Evolutionary conservation across 164 flowering plant species (phyloP).

Genomic region (Taxillus chinensis): DNA sequence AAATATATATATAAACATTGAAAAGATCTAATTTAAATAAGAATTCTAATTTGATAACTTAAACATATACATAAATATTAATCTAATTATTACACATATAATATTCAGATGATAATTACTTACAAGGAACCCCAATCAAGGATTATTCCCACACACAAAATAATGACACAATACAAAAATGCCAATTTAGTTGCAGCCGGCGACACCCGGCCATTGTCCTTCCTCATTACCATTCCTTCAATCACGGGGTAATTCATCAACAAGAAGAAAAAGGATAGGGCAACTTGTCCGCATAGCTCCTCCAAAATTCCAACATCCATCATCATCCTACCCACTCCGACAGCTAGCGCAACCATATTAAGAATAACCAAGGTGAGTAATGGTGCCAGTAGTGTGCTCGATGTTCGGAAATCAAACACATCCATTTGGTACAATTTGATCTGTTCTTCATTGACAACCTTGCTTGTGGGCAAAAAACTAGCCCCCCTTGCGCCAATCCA

Average conservation of each 20-base stretch:
- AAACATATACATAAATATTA: too few relatives aligned
- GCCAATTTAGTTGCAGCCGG: neutral
- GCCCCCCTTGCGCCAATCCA: conserved; percentile 8
- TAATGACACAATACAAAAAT: neutral
- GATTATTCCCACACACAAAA: neutral
- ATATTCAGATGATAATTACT: too few relatives aligned
- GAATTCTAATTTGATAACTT: too few relatives aligned
- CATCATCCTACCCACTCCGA: conserved; percentile 9
- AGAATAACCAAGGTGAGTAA: conserved; percentile 3
- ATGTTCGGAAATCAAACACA: conserved; percentile 15
- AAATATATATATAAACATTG: too few relatives aligned
- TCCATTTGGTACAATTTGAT: conserved; percentile 12
- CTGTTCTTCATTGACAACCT: conserved; percentile 9
- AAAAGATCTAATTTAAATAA: too few relatives aligned
- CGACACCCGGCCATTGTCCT: conserved; percentile 1
- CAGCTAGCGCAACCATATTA: conserved; percentile 11
- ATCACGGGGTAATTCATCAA: conserved; percentile 13
- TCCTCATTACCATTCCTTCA: conserved; percentile 22
- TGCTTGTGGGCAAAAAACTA: conserved; percentile 16
- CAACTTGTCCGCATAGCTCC: conserved; percentile 17
- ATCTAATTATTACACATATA: too few relatives aligned
- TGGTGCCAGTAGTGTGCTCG: conserved; percentile 9
- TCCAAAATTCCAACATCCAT: conserved; percentile 2
- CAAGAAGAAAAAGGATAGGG: conserved; percentile 13
- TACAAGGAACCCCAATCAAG: too few relatives aligned